A percentile compares a stretch with the other conserved stretches of the same genome.
phyloP scores from a whole-genome alignment of 2,329 filamentous ascomycete species.

The Lithohypha guttulata region DNA sequence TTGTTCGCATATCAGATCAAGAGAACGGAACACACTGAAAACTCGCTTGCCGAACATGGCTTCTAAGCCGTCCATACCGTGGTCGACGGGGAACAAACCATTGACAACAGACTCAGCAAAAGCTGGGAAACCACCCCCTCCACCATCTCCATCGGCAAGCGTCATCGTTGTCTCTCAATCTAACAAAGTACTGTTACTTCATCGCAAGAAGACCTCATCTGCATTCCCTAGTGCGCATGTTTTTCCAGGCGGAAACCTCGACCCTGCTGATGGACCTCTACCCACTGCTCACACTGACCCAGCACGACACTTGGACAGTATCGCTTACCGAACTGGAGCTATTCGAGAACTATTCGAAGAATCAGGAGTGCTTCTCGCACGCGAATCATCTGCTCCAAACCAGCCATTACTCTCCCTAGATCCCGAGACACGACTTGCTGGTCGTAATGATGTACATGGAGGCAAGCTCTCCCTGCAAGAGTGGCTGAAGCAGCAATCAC shows the following conservation, averaged over 20 bases:
- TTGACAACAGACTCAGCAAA: constrained; percentile 19
- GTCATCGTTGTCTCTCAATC: constrained; percentile 74
- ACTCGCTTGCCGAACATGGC: constrained; percentile 2
- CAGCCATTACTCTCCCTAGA: constrained; percentile 46
- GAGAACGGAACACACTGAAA: no score
- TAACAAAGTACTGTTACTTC: constrained; percentile 81
- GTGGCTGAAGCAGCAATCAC: constrained; percentile 43
- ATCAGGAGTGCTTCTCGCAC: constrained; percentile 73
- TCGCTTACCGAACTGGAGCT: constrained; percentile 68
- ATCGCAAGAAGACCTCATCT: constrained; percentile 68
- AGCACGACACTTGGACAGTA: constrained; percentile 57
- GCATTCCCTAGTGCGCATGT: constrained; percentile 89
- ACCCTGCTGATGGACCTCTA: constrained; percentile 61
- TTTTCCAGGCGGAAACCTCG: constrained; percentile 79
- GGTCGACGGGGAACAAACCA: constrained; percentile 8
- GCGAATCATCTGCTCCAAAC: constrained; percentile 28
- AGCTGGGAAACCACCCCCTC: constrained; percentile 11
- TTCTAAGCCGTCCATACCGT: constrained; percentile 6
- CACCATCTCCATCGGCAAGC: constrained; percentile 35
- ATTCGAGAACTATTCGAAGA: constrained; percentile 93
- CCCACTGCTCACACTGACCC: constrained; percentile 34
- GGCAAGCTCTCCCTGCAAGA: constrained; percentile 55
- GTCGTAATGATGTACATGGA: constrained; percentile 57
- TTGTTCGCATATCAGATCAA: no score
- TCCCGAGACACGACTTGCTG: constrained; percentile 52